A percentile compares a stretch with the other conserved stretches of the same genome.
phyloP scores from a whole-genome alignment of 768 basidiomycete species.

The Mycena amicta region DNA sequence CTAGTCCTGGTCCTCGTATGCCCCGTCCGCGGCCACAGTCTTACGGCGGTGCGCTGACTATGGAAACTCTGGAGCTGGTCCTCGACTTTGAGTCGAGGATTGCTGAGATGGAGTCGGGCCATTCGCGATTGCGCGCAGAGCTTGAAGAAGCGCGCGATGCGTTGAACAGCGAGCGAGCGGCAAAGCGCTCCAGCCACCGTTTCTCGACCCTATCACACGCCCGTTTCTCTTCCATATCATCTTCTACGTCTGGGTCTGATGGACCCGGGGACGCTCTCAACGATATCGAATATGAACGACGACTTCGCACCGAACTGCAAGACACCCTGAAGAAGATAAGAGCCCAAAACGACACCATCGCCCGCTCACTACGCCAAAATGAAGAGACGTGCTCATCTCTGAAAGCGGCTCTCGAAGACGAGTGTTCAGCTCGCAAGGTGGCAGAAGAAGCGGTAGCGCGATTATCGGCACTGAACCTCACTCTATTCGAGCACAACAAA shows the following conservation, averaged over 20 bases:
- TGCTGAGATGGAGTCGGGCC: slow-evolving; percentile 26
- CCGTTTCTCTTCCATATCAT: slow-evolving; percentile 21
- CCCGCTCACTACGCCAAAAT: slow-evolving; percentile 25
- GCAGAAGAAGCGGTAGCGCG: slow-evolving; percentile 23
- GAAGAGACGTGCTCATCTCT: slow-evolving; percentile 23
- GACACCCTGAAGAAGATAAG: slow-evolving; percentile 30
- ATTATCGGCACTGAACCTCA: slow-evolving; percentile 25
- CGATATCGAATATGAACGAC: slow-evolving; percentile 26
- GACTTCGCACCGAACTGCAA: slow-evolving; percentile 26
- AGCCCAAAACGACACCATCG: slow-evolving; percentile 26
- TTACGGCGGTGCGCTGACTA: slow-evolving; percentile 24
- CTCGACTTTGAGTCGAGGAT: slow-evolving; percentile 27
- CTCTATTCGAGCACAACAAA: slow-evolving; percentile 30
- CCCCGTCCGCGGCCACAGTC: slow-evolving; percentile 24
- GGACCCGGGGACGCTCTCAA: slow-evolving; percentile 16
- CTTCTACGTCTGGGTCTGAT: slow-evolving; percentile 14
- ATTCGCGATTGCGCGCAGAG: slow-evolving; percentile 22
- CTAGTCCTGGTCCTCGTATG: background rate
- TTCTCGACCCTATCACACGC: slow-evolving; percentile 20
- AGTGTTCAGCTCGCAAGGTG: slow-evolving; percentile 20
- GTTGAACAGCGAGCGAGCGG: slow-evolving; percentile 25
- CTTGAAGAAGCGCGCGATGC: slow-evolving; percentile 25
- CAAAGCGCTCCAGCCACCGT: slow-evolving; percentile 14
- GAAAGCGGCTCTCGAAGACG: slow-evolving; percentile 22
- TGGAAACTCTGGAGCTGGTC: slow-evolving; percentile 17